Evolutionary conservation across 2,329 filamentous ascomycete genomes (phyloP), one percentile per base, ranked within the genome.

Genomic region (Trichoderma atroviride): DNA sequence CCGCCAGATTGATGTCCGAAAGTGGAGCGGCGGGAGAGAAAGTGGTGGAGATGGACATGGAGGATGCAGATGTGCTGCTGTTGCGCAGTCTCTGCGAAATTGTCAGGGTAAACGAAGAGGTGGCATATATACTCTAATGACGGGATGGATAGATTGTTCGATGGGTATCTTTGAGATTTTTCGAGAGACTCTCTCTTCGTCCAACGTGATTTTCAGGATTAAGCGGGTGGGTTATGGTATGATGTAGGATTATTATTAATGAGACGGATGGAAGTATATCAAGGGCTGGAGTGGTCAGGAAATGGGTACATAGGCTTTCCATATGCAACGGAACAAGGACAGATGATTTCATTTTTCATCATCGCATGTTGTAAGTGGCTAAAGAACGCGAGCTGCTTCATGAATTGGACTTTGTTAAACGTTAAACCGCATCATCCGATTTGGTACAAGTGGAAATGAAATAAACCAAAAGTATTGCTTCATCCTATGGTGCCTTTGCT

Each of bases 21-120:
- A 75, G 74, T 13, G 77, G 74, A 3, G 61, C 69, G 5, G 72
- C 68, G 0, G 77, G 79, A 33, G 78, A 80, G 22, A 72, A 73
- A 22, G 69, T 78, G 58, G 69, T 79, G 53, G 76, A 79, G 16
- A 68, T 73, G 61, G 78, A 78, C 5, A 71, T 73, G 2, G 74
- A 75, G 4, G 78, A 79, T 22, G 73, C 76, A 0, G 82, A 83
- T 35, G 75, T 76, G 67, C 73, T 81, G 7, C 76, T 83, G n/a
- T 73, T 82, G 69, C 75, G 79, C 55, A 81, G 81, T 52, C 74
- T 83, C 2, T 82, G 81, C 61, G 81, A 83, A 74, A 81, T 83
- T 74, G 81, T 83, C 29, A 75, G 79, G 66, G 72, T 81, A 65
- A 75, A 75, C 0, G 80, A 82, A 65, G 80, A 81, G 24, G 65